These are phyloP conservation scores for Secale cereale DNA, from an alignment of 176 grass and related monocot species.

Conservation along the genomic window DNA sequence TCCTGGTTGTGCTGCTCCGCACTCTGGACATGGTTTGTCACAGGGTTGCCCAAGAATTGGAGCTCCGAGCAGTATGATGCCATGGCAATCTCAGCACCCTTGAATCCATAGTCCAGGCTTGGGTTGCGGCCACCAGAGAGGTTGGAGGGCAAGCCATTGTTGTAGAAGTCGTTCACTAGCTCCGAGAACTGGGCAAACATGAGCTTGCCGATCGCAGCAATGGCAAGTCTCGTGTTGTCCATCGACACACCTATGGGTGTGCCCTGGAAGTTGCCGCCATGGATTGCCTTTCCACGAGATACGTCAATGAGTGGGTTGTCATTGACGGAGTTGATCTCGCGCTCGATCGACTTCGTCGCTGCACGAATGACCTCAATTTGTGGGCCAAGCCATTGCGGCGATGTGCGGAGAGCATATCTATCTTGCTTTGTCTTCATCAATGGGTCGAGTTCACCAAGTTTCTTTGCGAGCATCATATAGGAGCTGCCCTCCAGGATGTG, in stretches of 20 bases:
- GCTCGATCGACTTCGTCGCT: conserved; percentile 35
- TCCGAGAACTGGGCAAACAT: conserved; percentile 86
- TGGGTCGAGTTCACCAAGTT: conserved; percentile 46
- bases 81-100: conserved; percentile 89
- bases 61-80: conserved; percentile 83
- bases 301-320: conserved; percentile 90
- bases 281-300: conserved; percentile 59
- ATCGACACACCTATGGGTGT: conserved; percentile 88
- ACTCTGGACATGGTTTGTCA: conserved; percentile 90
- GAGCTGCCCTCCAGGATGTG: conserved; percentile 53
- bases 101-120: conserved; percentile 83
- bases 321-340: conserved; percentile 87
- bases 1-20: conserved; percentile 90
- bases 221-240: conserved; percentile 79
- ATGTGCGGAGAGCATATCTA: conserved; percentile 56
- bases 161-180: conserved; percentile 85
- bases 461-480: conserved; percentile 51
- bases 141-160: conserved; percentile 83
- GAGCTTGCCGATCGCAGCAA: conserved; percentile 79
- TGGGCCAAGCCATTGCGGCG: conserved; percentile 36
- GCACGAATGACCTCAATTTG: conserved; percentile 48
- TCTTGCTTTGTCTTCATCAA: conserved; percentile 63
- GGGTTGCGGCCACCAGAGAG: conserved; percentile 75
- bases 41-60: conserved; percentile 77
- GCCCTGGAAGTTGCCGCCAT: conserved; percentile 85